Base-by-base conservation (phyloP, 495 filamentous ascomycete genomes). In the Achaetomiella virescens region DNA sequence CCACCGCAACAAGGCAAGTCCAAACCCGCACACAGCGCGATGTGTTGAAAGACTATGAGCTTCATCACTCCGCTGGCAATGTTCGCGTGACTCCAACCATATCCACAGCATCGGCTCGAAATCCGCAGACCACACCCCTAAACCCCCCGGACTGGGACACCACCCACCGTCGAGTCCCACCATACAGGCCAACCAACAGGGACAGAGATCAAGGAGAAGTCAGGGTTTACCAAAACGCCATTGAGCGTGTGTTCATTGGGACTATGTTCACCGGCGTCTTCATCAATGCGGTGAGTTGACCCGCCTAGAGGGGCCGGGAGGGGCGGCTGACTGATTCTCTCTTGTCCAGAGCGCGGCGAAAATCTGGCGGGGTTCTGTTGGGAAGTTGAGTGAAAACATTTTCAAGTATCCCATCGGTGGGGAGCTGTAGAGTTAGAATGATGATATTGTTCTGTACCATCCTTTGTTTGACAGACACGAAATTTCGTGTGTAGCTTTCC, bases 191-290 rank as follows among this genome's bases (percentile, higher is more conserved):
- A 3, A 50, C 21, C 33, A 38, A 50, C 47, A n/a, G 33, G 14
- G 47, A 50, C 12, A 8, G 33, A 3, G 47, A 50, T 8, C 47
- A 50, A 12, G 24, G 24, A 12, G 47, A 50, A 10, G 21, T 50
- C 2, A 31, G 47, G 6, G 33, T 50, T 1, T 50, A 50, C 21
- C 37, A 14, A 18, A 50, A n/a, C 21, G 7, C 10, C 3, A 12
- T 25, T 1, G 47, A 50, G 33, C 47, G 17, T 5, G 35, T 50
- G 4, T 50, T 50, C 10, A 33, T 50, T 14, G 47, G 47, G 12
- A 38, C 35, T 15, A 50, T 50, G 47, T 50, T 50, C 10, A 50
- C 47, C 12, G 47, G 47, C 0, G 47, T 50, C 11, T 27, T 38
- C 0, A 25, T 33, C 21, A 17, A 38, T 5, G 18, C 47, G 17